These are phyloP conservation scores for Clarireedia sp. DNA, from an alignment of 2,329 filamentous ascomycete genomes.

Conservation along the genomic window DNA sequence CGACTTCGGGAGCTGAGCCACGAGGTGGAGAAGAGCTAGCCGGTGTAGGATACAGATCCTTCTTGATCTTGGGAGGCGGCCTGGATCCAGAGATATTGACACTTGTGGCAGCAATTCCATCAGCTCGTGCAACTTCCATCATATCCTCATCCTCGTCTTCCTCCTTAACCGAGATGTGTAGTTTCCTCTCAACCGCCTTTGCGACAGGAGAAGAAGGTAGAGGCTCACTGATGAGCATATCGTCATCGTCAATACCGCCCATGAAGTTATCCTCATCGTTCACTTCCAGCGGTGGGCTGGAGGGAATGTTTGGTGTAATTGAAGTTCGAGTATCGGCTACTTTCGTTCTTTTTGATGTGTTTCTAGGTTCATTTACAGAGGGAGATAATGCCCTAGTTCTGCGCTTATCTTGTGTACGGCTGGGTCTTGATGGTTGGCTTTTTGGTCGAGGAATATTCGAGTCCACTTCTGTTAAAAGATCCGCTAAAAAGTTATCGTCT, in stretches of 20 bases:
- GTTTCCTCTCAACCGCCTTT: constrained; percentile 69
- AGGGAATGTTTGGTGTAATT: constrained; percentile 29
- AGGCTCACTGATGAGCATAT: constrained; percentile 75
- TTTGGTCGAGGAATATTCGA: constrained; percentile 58
- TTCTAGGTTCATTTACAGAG: constrained; percentile 44
- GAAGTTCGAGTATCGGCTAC: constrained; percentile 38
- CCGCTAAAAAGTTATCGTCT: constrained; percentile 79
- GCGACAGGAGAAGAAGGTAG: constrained; percentile 79
- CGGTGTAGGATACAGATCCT: constrained; percentile 62
- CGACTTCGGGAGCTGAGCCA: constrained; percentile 51
- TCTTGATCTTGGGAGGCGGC: constrained; percentile 66
- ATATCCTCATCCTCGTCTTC: constrained; percentile 70
- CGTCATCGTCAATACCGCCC: constrained; percentile 54
- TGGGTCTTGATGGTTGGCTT: constrained; percentile 53
- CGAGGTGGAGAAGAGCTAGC: constrained; percentile 69
- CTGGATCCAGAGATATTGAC: constrained; percentile 81
- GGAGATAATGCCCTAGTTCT: constrained; percentile 78
- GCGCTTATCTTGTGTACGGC: constrained; percentile 68
- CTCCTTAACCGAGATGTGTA: constrained; percentile 50
- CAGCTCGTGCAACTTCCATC: constrained; percentile 77
- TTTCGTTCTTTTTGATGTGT: constrained; percentile 48
- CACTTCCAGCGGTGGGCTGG: constrained; percentile 37
- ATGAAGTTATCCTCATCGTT: constrained; percentile 52
- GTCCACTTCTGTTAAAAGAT: constrained; percentile 82
- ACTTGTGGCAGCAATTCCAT: constrained; percentile 59